Evolutionary conservation across 169 alveolate species (phyloP).

Genomic region (Perkinsus olseni): DNA sequence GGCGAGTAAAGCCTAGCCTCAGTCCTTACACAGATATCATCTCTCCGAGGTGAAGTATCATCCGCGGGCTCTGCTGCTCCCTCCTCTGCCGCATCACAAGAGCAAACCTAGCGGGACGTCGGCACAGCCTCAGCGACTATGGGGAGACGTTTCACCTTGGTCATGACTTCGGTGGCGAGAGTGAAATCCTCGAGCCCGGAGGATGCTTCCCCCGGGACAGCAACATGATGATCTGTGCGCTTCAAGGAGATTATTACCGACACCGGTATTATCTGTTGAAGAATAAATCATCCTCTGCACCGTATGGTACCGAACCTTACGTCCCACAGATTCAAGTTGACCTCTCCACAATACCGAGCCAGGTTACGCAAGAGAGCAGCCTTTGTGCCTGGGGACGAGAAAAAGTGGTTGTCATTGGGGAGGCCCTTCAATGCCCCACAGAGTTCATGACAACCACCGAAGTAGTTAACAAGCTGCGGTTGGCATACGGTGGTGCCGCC

Average conservation of each 20-base stretch:
- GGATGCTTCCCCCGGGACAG: not conserved
- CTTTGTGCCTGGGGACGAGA: not conserved
- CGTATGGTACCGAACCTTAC: not conserved
- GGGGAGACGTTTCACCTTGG: not conserved
- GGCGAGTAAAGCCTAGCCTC: too few relatives aligned
- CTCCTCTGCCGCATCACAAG: not conserved
- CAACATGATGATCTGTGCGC: not conserved
- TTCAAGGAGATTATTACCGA: not conserved
- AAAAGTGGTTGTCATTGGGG: not conserved
- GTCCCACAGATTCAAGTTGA: not conserved
- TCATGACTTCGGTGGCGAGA: not conserved
- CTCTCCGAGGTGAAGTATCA: too few relatives aligned
- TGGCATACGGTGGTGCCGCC: not conserved
- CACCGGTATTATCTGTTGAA: not conserved
- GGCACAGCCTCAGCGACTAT: too few relatives aligned
- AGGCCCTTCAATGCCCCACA: not conserved
- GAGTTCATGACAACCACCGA: not conserved
- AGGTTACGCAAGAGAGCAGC: not conserved
- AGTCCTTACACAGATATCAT: too few relatives aligned
- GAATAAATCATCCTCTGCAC: not conserved
- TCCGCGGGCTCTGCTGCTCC: too few relatives aligned
- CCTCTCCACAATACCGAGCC: not conserved
- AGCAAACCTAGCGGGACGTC: not conserved
- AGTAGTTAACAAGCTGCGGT: not conserved
- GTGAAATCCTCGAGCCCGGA: not conserved